phyloP scores from a whole-genome alignment of 805 yeast genomes.

The Candida pseudoglaebosa region DNA sequence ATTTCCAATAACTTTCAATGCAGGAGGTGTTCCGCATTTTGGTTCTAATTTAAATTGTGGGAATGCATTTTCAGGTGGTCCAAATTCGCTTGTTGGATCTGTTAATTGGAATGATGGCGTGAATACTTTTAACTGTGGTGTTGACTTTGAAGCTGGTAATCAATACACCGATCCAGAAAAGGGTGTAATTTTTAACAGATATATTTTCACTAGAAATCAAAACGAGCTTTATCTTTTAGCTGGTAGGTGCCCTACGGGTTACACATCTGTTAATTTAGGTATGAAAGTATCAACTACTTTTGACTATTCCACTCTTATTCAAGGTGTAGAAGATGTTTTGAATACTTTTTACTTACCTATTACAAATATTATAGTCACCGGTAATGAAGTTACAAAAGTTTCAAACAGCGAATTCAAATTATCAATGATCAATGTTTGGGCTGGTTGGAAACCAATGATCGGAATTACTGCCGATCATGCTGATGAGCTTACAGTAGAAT shows the following conservation, averaged over 20 bases:
- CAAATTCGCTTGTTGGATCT: slow-evolving; percentile 17
- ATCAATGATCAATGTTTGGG: slow-evolving; percentile 18
- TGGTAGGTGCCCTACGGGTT: slow-evolving; percentile 18
- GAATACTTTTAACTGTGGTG: slow-evolving; percentile 9
- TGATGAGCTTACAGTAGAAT: slow-evolving; percentile 1
- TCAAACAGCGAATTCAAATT: slow-evolving; percentile 4
- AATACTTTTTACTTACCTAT: slow-evolving; percentile 22
- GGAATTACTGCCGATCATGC: slow-evolving; percentile 8
- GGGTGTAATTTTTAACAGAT: slow-evolving; percentile 3
- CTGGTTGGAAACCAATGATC: slow-evolving; percentile 24
- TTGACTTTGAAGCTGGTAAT: slow-evolving; percentile 7
- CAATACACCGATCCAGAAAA: slow-evolving; percentile 4
- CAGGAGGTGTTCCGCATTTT: slow-evolving; percentile 15
- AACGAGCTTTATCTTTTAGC: slow-evolving; percentile 12
- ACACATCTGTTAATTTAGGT: slow-evolving; percentile 19
- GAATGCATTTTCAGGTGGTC: slow-evolving; percentile 15
- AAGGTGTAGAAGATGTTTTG: slow-evolving; percentile 15
- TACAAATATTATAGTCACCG: too few relatives aligned
- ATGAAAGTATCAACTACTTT: slow-evolving; percentile 7
- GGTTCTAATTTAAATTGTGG: slow-evolving; percentile 15
- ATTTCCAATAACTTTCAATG: slow-evolving; percentile 21
- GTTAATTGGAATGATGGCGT: slow-evolving; percentile 15
- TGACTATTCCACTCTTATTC: slow-evolving; percentile 19
- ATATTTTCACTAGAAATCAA: slow-evolving; percentile 11
- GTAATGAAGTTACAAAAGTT: too few relatives aligned